Evolutionary conservation across 192 early-diverging fungal species (phyloP).

Genomic region (Entomortierella beljakovae): DNA sequence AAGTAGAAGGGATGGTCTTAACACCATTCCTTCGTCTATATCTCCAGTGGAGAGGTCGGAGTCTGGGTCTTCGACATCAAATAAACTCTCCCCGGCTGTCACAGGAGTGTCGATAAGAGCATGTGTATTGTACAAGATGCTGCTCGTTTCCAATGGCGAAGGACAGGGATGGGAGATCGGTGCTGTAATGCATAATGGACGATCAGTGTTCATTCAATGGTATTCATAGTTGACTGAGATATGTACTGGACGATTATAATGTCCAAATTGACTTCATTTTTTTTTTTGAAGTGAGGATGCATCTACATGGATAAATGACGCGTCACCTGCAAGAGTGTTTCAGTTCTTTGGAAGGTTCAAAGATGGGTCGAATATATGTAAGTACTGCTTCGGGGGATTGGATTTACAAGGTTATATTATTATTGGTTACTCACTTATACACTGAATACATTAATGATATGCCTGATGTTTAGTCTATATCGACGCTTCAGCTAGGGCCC

Average conservation of each 20-base stretch:
- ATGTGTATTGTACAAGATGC: constrained; percentile 16
- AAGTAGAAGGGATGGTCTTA: not conserved
- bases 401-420: not conserved
- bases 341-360: constrained; percentile 18
- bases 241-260: not conserved
- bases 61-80: not conserved
- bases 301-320: constrained; percentile 13
- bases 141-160: constrained; percentile 3
- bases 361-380: constrained; percentile 11
- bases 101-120: constrained; percentile 19
- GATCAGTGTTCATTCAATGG: constrained; percentile 8
- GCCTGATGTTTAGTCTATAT: not conserved
- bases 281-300: not conserved
- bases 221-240: not conserved
- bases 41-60: not conserved
- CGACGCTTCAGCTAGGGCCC: constrained; percentile 6
- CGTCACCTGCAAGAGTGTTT: constrained; percentile 5
- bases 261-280: not conserved
- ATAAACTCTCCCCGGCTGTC: not conserved
- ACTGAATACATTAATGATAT: not conserved
- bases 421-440: not conserved
- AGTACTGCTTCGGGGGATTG: not conserved
- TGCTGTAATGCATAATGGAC: constrained; percentile 19
- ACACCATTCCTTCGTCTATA: not conserved
- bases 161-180: constrained; percentile 28